Evolutionary conservation across 2,329 filamentous ascomycete genomes (phyloP), one percentile per base, ranked within the genome.

Genomic region (Dactylella cylindrospora): DNA sequence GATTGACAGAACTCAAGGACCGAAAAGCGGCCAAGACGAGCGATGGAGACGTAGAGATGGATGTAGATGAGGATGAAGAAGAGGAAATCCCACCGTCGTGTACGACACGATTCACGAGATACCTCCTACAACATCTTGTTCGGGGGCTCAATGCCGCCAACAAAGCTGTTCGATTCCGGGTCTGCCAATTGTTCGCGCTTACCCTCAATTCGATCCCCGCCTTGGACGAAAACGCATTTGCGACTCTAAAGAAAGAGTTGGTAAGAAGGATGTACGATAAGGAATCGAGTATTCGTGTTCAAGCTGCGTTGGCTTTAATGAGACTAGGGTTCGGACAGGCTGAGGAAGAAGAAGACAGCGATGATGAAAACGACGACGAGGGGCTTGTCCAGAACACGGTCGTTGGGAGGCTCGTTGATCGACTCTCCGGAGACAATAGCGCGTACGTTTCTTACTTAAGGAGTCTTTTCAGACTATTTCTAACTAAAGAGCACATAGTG

Each of bases 251-350:
- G 46, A 80, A 88, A 47, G 86, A 85, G 0, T 76, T 98, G 29
- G 76, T 95, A 36, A 94, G 87, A 74, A 81, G 93, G 26, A 85
- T 97, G 44, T 84, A 89, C 67, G 93, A 98, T 74, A 97, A 96
- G 74, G 93, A 98, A 72, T 82, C 90, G 5, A 87, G 90, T 71
- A 89, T 98, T 6, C 84, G 93, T 60, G 84, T 93, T 4, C 93
- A 98, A 72, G 93, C 93, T 5, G 89, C 95, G 0, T 78, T 95
- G 65, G 91, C 90, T 3, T 78, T 98, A n/a, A 88, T 88, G 5
- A 81, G 90, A 25, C 77, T 69, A 12, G 67, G 68, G 12, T 68
- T 69, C 57, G 68, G 68, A 9, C 66, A 97, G 45, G 88, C 89
- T 5, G 85, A 85, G 17, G 88, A 89, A 67, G 83, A 86, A 67